phyloP scores from a whole-genome alignment of 2,329 filamentous ascomycete genomes.

The Penicillium sp. region DNA sequence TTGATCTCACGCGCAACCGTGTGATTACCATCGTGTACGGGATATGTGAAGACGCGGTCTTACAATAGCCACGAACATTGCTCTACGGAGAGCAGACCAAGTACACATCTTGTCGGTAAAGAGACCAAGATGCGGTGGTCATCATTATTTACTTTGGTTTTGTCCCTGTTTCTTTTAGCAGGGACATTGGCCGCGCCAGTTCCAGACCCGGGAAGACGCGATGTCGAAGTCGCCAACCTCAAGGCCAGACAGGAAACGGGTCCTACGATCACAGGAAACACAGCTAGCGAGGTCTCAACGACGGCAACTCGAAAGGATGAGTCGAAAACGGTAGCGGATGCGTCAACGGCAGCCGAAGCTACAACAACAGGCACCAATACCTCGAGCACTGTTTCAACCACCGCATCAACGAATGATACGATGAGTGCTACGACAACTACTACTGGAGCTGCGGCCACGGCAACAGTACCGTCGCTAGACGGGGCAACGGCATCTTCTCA shows the following conservation, averaged over 20 bases:
- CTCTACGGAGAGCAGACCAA: neutral
- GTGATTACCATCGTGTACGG: neutral
- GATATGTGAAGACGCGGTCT: constrained; percentile 1
- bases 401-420: neutral
- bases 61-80: neutral
- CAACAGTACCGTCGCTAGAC: constrained; percentile 28
- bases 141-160: constrained; percentile 7
- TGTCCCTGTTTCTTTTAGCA: constrained; percentile 14
- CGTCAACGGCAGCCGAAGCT: constrained; percentile 9
- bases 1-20: neutral
- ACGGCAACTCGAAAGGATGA: constrained; percentile 12
- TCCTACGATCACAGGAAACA: constrained; percentile 2
- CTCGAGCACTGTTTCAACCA: neutral
- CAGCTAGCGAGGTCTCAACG: constrained; percentile 4
- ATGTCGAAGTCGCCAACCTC: constrained; percentile 3
- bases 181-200: constrained; percentile 19
- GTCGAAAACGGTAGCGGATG: constrained; percentile 14
- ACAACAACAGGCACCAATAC: constrained; percentile 12
- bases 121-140: constrained; percentile 21
- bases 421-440: constrained; percentile 12
- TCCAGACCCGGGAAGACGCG: constrained; percentile 1
- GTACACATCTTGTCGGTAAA: neutral
- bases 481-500: constrained; percentile 15
- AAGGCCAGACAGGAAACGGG: constrained; percentile 2
- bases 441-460: constrained; percentile 17